These are phyloP conservation scores for Saccharomycopsis lassenensis DNA, from an alignment of 805 yeast genomes.

Conservation along the genomic window DNA sequence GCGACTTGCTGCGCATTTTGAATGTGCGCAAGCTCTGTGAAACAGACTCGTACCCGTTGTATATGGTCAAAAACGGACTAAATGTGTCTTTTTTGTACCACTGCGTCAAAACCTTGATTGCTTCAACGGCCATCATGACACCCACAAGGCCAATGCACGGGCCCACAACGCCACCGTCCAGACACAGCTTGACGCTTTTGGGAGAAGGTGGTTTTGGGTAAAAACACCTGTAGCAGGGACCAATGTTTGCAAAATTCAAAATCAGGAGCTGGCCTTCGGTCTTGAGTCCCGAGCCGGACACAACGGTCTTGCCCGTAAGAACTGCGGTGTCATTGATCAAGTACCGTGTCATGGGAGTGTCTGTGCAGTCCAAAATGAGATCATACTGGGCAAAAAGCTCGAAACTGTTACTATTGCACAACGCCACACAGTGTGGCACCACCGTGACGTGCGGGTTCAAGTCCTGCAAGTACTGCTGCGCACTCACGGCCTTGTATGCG, in stretches of 20 bases:
- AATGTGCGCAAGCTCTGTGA: conserved; percentile 56
- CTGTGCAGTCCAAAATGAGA: conserved; percentile 84
- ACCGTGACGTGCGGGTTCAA: conserved; percentile 64
- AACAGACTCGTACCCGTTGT: conserved; percentile 41
- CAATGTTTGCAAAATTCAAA: conserved; percentile 49
- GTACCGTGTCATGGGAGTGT: conserved; percentile 80
- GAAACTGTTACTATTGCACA: conserved; percentile 49
- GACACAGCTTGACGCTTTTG: conserved; percentile 68
- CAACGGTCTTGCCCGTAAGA: conserved; percentile 52
- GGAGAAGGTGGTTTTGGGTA: conserved; percentile 88
- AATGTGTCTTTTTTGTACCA: conserved; percentile 42
- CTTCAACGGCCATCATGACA: conserved; percentile 76
- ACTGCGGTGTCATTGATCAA: conserved; percentile 80
- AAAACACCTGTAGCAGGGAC: conserved; percentile 94
- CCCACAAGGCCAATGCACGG: conserved; percentile 96
- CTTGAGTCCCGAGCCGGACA: conserved; percentile 86
- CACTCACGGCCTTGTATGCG: conserved; percentile 67
- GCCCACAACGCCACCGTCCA: conserved; percentile 91
- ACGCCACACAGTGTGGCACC: conserved; percentile 38
- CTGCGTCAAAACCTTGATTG: conserved; percentile 61
- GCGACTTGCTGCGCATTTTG: conserved; percentile 64
- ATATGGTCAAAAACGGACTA: conserved; percentile 57
- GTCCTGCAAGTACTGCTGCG: conserved; percentile 37
- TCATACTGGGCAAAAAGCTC: conserved; percentile 57
- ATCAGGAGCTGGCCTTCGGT: conserved; percentile 86